Base-by-base conservation (phyloP, 108 stramenopile species). In the Fragilariopsis cylindrus region DNA sequence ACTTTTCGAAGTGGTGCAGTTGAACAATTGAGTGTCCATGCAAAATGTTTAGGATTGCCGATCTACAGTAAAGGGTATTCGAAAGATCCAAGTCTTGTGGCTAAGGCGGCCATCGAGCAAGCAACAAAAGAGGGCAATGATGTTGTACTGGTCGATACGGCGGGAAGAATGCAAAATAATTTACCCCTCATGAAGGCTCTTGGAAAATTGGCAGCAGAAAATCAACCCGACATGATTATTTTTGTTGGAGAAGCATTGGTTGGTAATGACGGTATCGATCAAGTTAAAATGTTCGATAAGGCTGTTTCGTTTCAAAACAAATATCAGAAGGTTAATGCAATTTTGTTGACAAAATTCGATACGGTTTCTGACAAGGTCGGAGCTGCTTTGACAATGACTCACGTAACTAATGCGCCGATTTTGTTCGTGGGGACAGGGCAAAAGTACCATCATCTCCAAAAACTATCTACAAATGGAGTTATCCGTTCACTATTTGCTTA, bases 361-460 rank as follows among this genome's bases (percentile, higher is more conserved):
- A 98, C 98, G 2, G 96, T 99, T n/a, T 92, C 92, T 60, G 97
- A 96, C 71, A 99, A 99, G 90, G 98, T 99, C 18, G 98, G 98
- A 1, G 97, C 97, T 2, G 97, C 97, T 6, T 70, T 98, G 75
- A 94, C 95, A 19, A 85, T 99, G 87, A 96, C 95, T 7, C 95
- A 99, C 79, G 79, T 92, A 65, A 99, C 98, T 8, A 96, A 96
- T 44, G 91, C 96, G 4, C 98, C 98, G 4, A 92, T 99, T 76
- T 74, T 96, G 6, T 98, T 99, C 77, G 93, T 96, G 18, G 98
- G 98, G 57, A 97, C 96, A 8, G 98, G 98, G 18, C 98, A 99
- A 82, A 98, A 98, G 81, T 98, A 99, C 84, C 97, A 97, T 77
- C 96, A 98, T 72, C 77, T 99, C 75, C 88, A 96, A 79, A 90